Conservation (phyloP, 2,329 filamentous ascomycete species). For the Cordyceps pruinosa region DNA sequence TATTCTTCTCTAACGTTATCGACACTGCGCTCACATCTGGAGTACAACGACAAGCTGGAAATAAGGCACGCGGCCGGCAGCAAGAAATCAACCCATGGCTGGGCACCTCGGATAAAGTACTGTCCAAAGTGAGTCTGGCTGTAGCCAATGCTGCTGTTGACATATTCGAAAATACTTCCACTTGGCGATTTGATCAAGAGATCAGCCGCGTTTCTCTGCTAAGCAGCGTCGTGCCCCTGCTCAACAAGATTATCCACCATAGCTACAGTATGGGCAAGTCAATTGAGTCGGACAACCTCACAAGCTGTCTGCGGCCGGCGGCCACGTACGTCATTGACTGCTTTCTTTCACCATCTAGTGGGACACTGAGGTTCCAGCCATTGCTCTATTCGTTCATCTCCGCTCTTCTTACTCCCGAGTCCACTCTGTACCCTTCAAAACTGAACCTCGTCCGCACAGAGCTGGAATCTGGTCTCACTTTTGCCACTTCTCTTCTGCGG, state of each 20-base stretch:
- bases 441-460: constrained; percentile 52
- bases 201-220: constrained; percentile 65
- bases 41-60: constrained; percentile 55
- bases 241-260: constrained; percentile 65
- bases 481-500: constrained; percentile 65
- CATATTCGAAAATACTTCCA: constrained; percentile 76
- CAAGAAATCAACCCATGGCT: constrained; percentile 52
- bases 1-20: constrained; percentile 67
- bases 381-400: constrained; percentile 61
- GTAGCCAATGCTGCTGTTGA: constrained; percentile 73
- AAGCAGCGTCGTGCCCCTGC: constrained; percentile 57
- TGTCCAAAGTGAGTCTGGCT: constrained; percentile 63
- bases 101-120: constrained; percentile 70
- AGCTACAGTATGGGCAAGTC: constrained; percentile 68
- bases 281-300: constrained; percentile 38
- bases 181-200: constrained; percentile 72
- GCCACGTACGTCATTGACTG: constrained; percentile 70
- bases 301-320: constrained; percentile 60
- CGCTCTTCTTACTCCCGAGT: constrained; percentile 41
- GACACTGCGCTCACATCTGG: constrained; percentile 67
- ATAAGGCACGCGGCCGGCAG: constrained; percentile 41
- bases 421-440: constrained; percentile 55
- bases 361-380: constrained; percentile 68
- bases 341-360: constrained; percentile 64
- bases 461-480: constrained; percentile 54